Conservation (phyloP, 73 alveolate genomes). For the Tetrahymena borealis region DNA sequence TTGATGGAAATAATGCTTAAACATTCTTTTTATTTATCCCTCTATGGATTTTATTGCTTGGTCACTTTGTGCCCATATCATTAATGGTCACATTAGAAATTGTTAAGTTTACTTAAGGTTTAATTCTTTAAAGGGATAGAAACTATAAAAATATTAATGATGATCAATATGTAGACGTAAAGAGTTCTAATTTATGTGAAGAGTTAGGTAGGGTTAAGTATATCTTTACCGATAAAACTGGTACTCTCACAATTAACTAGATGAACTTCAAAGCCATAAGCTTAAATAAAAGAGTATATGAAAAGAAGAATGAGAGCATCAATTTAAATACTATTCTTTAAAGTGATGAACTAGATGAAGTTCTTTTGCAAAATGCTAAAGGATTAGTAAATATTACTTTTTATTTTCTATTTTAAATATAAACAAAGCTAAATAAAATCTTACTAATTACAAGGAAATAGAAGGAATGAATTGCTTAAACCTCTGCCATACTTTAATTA, state of each 20-base stretch:
- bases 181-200: slow-evolving; percentile 49
- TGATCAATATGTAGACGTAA: slow-evolving; percentile 48
- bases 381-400: neutral
- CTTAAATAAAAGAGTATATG: slow-evolving; percentile 72
- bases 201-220: slow-evolving; percentile 46
- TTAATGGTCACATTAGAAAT: slow-evolving; percentile 93
- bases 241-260: slow-evolving; percentile 44
- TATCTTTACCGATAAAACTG: slow-evolving; percentile 53
- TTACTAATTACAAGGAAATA: neutral
- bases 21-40: slow-evolving; percentile 54
- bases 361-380: neutral
- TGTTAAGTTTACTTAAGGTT: slow-evolving; percentile 91
- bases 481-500: slow-evolving; percentile 63
- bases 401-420: neutral
- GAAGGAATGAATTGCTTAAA: slow-evolving; percentile 44
- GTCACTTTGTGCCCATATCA: slow-evolving; percentile 93
- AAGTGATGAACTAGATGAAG: neutral
- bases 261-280: slow-evolving; percentile 51
- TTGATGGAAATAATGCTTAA: slow-evolving; percentile 10
- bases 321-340: neutral
- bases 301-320: slow-evolving; percentile 11
- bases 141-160: slow-evolving; percentile 41
- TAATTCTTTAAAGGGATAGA: slow-evolving; percentile 75
- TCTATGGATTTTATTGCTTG: slow-evolving; percentile 84
- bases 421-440: neutral